These are phyloP conservation scores for Globisporangium sylvaticum DNA, from an alignment of 352 stramenopile species.

Conservation along the genomic window DNA sequence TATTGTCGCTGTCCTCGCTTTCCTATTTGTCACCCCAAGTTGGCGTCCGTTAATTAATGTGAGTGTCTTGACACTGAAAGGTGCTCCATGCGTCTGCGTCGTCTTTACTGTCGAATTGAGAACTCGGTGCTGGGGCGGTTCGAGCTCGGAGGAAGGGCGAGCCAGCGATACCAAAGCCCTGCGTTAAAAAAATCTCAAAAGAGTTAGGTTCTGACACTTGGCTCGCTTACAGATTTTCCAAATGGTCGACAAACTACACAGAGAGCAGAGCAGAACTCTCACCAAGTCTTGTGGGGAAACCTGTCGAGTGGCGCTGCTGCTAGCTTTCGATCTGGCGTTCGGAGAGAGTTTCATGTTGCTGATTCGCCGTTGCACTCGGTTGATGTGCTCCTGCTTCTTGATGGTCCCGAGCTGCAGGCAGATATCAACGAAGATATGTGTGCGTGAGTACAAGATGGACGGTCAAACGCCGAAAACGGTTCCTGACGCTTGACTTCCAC, in stretches of 20 bases:
- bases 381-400: constrained; percentile 14
- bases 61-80: constrained; percentile 9
- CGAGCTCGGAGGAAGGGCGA: not conserved
- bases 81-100: not conserved
- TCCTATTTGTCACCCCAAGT: constrained; percentile 7
- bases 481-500: not conserved
- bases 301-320: not conserved
- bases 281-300: constrained; percentile 14
- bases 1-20: constrained; percentile 4
- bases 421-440: not conserved
- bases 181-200: not conserved
- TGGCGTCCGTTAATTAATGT: constrained; percentile 17
- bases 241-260: too few species aligned
- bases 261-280: not conserved
- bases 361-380: constrained; percentile 6
- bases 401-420: not conserved
- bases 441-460: not conserved
- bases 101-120: not conserved
- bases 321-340: not conserved
- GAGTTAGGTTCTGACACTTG: not conserved
- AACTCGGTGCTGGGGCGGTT: not conserved
- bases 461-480: not conserved
- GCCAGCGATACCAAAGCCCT: constrained; percentile 4
- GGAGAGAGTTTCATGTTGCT: constrained; percentile 3
- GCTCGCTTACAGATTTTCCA: not conserved